phyloP scores from a whole-genome alignment of 2,329 filamentous ascomycete species.

The Sporothrix luriei region DNA sequence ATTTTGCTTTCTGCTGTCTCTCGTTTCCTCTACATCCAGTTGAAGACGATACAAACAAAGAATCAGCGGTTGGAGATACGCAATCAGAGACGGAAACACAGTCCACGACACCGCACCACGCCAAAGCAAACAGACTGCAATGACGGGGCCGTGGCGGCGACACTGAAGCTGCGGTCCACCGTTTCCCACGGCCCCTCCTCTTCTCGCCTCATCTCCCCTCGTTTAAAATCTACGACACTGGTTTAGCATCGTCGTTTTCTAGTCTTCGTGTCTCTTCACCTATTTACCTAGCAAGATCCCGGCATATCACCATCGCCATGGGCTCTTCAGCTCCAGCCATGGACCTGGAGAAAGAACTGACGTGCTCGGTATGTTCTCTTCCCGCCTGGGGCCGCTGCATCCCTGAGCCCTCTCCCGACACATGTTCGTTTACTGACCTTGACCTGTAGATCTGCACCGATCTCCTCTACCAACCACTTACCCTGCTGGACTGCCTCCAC shows the following conservation, averaged over 20 bases:
- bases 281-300: too few species aligned
- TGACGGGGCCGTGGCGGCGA: slow-evolving; percentile 21
- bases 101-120: not conserved
- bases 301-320: slow-evolving; percentile 44
- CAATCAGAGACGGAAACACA: not conserved
- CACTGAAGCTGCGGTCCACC: slow-evolving; percentile 22
- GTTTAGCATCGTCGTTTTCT: not conserved
- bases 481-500: slow-evolving; percentile 88
- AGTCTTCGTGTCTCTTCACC: not conserved
- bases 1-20: not conserved
- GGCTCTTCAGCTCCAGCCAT: slow-evolving; percentile 55
- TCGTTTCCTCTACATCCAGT: not conserved
- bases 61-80: slow-evolving; percentile 14
- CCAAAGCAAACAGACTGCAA: slow-evolving; percentile 22
- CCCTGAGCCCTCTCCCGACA: not conserved
- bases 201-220: not conserved
- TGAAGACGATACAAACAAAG: slow-evolving; percentile 13
- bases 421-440: slow-evolving; percentile 27
- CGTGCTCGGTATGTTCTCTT: slow-evolving; percentile 75
- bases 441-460: slow-evolving; percentile 85
- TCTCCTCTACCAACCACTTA: slow-evolving; percentile 85
- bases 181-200: slow-evolving; percentile 25
- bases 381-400: slow-evolving; percentile 26
- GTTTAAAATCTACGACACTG: not conserved
- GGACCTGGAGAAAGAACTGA: slow-evolving; percentile 91